Evolutionary conservation across 148 eudicot species (phyloP).

Genomic region (Suaeda aralocaspica): DNA sequence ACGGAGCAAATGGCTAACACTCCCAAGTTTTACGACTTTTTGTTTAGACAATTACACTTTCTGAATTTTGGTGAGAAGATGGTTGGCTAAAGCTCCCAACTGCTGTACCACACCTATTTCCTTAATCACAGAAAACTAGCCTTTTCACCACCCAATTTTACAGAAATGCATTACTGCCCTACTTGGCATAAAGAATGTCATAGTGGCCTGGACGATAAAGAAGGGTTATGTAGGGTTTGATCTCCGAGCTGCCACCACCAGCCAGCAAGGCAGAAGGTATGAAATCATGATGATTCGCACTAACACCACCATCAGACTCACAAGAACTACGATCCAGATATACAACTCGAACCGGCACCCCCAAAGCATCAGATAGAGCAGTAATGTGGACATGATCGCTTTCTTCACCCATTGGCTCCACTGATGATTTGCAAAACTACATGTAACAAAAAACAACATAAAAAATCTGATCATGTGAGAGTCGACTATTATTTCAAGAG

Average conservation of each 20-base stretch:
- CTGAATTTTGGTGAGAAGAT: background rate
- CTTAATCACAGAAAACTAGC: slow-evolving; percentile 4
- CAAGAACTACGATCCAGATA: slow-evolving; percentile 87
- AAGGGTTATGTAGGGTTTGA: slow-evolving; percentile 60
- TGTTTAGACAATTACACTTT: background rate
- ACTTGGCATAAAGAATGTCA: slow-evolving; percentile 79
- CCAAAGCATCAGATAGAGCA: slow-evolving; percentile 87
- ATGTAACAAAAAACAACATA: slow-evolving; percentile 4
- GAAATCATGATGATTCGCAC: slow-evolving; percentile 92
- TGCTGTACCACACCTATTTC: slow-evolving; percentile 8
- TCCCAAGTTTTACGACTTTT: slow-evolving; percentile 6
- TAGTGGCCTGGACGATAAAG: slow-evolving; percentile 98
- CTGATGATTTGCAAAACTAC: slow-evolving; percentile 96
- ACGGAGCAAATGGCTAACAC: slow-evolving; percentile 12
- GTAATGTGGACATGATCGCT: slow-evolving; percentile 96
- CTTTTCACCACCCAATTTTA: slow-evolving; percentile 8
- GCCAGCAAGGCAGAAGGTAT: slow-evolving; percentile 39
- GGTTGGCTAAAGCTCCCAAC: background rate
- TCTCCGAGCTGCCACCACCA: slow-evolving; percentile 27
- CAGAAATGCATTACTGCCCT: slow-evolving; percentile 7
- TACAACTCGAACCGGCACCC: slow-evolving; percentile 84
- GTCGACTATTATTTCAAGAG: background rate
- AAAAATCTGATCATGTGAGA: slow-evolving; percentile 3
- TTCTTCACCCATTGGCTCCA: slow-evolving; percentile 99
- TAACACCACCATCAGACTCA: slow-evolving; percentile 59